Conservation (phyloP, 805 yeast genomes). For the Barnettozyma populi region DNA sequence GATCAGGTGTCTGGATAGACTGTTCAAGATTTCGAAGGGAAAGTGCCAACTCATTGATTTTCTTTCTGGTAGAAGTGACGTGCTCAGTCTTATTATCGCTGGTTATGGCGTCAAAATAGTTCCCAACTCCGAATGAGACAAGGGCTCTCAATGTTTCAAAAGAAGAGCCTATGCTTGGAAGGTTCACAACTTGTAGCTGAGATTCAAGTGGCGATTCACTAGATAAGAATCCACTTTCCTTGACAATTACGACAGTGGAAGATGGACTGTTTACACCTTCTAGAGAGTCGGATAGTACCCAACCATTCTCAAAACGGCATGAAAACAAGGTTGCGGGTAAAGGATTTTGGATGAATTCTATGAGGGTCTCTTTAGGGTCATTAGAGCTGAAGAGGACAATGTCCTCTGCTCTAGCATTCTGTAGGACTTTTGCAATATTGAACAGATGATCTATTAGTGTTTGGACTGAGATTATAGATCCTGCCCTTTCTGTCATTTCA, state of each 20-base stretch:
- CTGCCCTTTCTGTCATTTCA: neutral
- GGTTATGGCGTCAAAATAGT: constrained; percentile 56
- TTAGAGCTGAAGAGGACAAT: constrained; percentile 23
- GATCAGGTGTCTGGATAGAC: constrained; percentile 62
- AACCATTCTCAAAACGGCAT: constrained; percentile 13
- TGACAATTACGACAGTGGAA: constrained; percentile 37
- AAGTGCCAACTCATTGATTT: constrained; percentile 60
- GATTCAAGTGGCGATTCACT: constrained; percentile 21
- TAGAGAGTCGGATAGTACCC: constrained; percentile 13
- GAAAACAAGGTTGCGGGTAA: constrained; percentile 24
- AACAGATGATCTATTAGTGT: constrained; percentile 25
- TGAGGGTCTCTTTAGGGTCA: constrained; percentile 10
- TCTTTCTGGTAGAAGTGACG: constrained; percentile 48
- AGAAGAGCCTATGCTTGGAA: constrained; percentile 28
- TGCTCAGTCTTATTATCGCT: constrained; percentile 27
- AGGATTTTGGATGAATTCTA: constrained; percentile 18
- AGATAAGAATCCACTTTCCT: constrained; percentile 33
- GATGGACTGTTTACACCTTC: constrained; percentile 8
- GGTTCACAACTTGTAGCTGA: constrained; percentile 31
- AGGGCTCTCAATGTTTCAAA: constrained; percentile 55
- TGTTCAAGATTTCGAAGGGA: constrained; percentile 66
- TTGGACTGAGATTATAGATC: constrained; percentile 4
- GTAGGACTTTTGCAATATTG: constrained; percentile 25
- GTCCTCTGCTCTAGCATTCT: constrained; percentile 25
- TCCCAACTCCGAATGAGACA: constrained; percentile 57